Base-by-base conservation (phyloP, 352 stramenopile genomes). In the Phytophthora constricta region DNA sequence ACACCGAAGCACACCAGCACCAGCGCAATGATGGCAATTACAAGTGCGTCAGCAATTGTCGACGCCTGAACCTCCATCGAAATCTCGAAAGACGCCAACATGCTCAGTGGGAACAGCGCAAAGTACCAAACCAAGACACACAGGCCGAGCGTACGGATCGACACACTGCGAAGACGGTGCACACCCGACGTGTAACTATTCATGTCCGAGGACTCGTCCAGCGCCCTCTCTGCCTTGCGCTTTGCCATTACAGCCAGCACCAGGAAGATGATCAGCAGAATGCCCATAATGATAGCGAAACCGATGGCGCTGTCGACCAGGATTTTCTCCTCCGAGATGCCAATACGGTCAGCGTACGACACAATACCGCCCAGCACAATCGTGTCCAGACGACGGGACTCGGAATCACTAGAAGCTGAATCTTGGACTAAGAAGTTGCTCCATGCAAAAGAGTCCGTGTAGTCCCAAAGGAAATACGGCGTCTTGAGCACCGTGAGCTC, bases 371-470 rank as follows among this genome's bases (percentile, higher is more conserved):
- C 80, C 10, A 89, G 51, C 4, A 90, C 68, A 52, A 89, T 82
- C 23, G 77, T 85, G 33, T 87, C 76, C 25, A 91, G 53, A 27
- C 83, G 82, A 70, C 82, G 79, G 64, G 49, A 50, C 27, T 37
- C 39, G 5, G 14, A 23, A 22, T 14, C 26, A 28, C 53, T 65
- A 16, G 74, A 59, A 23, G 56, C 62, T 19, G 49, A 55, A 7
- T 66, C 59, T 13, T 72, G 57, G 2, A 90, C 65, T 33, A 91
- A 59, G 41, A 90, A 91, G 58, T 86, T 90, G 47, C 74, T 82
- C 84, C 86, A 93, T 5, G 82, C 62, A 26, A 93, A 89, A 22
- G 80, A 81, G 55, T 92, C 86, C 27, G 81, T 86, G 61, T 84
- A 92, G 42, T 88, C 77, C 76, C 79, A 88, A 2, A 90, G 55